These are phyloP conservation scores for Ceratocystis eucalypticola DNA, from an alignment of 2,329 filamentous ascomycete species.

Conservation along the genomic window DNA sequence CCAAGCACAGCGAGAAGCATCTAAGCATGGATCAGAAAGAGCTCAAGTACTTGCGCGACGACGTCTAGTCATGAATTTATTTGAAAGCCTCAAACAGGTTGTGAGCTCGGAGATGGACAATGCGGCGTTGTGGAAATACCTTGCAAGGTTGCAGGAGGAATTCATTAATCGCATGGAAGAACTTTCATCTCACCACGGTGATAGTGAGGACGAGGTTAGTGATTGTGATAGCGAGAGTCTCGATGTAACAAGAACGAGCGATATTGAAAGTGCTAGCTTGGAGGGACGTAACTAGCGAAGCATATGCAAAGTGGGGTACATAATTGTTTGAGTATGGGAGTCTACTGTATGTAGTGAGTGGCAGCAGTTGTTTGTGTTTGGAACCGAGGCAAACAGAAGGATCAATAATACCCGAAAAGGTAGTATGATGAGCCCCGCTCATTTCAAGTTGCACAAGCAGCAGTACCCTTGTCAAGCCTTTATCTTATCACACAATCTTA, in stretches of 20 bases:
- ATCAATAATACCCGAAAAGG: background rate
- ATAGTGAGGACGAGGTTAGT: conserved; percentile 38
- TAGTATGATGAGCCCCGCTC: background rate
- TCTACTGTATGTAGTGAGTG: too few species aligned
- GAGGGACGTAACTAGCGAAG: too few species aligned
- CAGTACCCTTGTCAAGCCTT: conserved; percentile 6
- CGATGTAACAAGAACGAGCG: background rate
- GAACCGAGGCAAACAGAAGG: background rate
- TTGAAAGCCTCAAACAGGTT: conserved; percentile 59
- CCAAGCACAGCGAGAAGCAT: conserved; percentile 41
- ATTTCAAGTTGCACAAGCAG: background rate
- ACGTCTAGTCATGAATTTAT: conserved; percentile 59
- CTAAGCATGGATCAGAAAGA: conserved; percentile 44
- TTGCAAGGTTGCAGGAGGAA: conserved; percentile 56
- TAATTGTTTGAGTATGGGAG: too few species aligned
- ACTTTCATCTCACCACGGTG: conserved; percentile 42
- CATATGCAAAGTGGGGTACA: too few species aligned
- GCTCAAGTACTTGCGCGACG: conserved; percentile 49
- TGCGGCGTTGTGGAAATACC: conserved; percentile 47
- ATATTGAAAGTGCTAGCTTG: too few species aligned
- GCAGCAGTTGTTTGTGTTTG: too few species aligned
- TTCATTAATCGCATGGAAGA: conserved; percentile 38
- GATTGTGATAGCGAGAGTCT: background rate
- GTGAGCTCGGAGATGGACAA: conserved; percentile 51
- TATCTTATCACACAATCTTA: conserved; percentile 7